Conservation (phyloP, 2,329 filamentous ascomycete genomes). For the Lecanosticta acicola region DNA sequence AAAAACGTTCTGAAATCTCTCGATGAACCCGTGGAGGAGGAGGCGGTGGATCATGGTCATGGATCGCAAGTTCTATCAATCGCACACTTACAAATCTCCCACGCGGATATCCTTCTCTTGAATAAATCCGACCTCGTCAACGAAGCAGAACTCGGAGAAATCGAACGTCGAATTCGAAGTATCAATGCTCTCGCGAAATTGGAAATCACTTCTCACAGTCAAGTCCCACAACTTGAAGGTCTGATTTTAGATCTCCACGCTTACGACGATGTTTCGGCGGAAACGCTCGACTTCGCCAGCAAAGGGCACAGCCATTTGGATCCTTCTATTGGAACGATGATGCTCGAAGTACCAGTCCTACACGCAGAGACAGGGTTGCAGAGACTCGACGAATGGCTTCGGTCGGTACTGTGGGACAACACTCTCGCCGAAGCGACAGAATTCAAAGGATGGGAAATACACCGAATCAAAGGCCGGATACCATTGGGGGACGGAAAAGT, state of each 20-base stretch:
- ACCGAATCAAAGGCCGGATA: constrained; percentile 79
- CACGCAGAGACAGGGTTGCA: constrained; percentile 49
- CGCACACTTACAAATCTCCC: constrained; percentile 92
- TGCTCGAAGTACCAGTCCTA: constrained; percentile 62
- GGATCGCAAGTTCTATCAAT: constrained; percentile 72
- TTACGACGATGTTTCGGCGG: constrained; percentile 72
- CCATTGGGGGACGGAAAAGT: constrained; percentile 57
- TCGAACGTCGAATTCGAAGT: constrained; percentile 65
- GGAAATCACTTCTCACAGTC: constrained; percentile 72
- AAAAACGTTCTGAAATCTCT: constrained; percentile 82
- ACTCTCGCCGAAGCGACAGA: constrained; percentile 13
- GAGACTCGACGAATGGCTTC: constrained; percentile 72
- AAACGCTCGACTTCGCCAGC: constrained; percentile 57
- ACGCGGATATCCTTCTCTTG: constrained; percentile 89
- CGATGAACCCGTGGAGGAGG: constrained; percentile 54
- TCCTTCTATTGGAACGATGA: constrained; percentile 78
- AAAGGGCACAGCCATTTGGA: constrained; percentile 91
- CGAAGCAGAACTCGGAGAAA: constrained; percentile 59
- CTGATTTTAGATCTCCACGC: constrained; percentile 85
- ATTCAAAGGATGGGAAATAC: constrained; percentile 62
- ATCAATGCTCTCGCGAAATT: constrained; percentile 89
- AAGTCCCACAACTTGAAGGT: constrained; percentile 76
- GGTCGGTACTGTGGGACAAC: constrained; percentile 74
- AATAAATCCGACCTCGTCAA: constrained; percentile 89
- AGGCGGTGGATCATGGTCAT: constrained; percentile 37